A percentile compares a stretch with the other conserved stretches of the same genome.
These are phyloP conservation scores for Dioszegia hungarica DNA, from an alignment of 768 basidiomycete species.

Conservation along the genomic window DNA sequence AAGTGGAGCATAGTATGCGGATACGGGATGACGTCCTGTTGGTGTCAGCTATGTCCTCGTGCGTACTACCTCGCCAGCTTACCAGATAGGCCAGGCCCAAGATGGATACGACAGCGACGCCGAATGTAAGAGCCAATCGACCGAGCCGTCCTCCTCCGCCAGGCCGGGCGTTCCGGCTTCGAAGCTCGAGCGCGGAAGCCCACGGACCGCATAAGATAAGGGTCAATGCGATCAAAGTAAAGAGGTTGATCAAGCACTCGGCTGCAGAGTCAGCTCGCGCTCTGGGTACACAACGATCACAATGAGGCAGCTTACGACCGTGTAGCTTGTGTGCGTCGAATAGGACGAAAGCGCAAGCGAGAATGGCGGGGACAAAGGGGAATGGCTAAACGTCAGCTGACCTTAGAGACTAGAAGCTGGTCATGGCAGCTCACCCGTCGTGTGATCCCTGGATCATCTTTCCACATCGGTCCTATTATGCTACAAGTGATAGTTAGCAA, in stretches of 20 bases:
- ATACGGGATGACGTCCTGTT: constrained; percentile 11
- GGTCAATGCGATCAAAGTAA: constrained; percentile 1
- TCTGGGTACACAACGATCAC: neutral
- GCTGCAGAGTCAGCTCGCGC: neutral
- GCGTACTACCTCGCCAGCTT: neutral
- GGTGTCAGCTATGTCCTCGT: neutral
- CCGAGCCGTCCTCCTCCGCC: neutral
- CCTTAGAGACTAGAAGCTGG: neutral
- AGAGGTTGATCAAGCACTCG: constrained; percentile 5
- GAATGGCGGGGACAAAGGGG: constrained; percentile 3
- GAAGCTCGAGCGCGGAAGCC: neutral
- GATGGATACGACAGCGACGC: neutral
- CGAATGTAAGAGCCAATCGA: neutral
- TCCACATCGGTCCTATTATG: neutral
- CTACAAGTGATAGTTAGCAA: neutral
- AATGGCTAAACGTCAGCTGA: neutral
- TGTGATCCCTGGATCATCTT: neutral
- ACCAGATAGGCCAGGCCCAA: neutral
- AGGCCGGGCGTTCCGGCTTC: neutral
- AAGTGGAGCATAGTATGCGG: constrained; percentile 13
- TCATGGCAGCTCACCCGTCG: neutral
- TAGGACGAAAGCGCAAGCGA: neutral
- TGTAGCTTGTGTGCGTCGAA: constrained; percentile 5
- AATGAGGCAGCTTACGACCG: neutral
- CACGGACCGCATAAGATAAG: neutral